A percentile compares a stretch with the other conserved stretches of the same genome.
phyloP scores from a whole-genome alignment of 2,329 filamentous ascomycete genomes.

The Fusarium tuaranense region DNA sequence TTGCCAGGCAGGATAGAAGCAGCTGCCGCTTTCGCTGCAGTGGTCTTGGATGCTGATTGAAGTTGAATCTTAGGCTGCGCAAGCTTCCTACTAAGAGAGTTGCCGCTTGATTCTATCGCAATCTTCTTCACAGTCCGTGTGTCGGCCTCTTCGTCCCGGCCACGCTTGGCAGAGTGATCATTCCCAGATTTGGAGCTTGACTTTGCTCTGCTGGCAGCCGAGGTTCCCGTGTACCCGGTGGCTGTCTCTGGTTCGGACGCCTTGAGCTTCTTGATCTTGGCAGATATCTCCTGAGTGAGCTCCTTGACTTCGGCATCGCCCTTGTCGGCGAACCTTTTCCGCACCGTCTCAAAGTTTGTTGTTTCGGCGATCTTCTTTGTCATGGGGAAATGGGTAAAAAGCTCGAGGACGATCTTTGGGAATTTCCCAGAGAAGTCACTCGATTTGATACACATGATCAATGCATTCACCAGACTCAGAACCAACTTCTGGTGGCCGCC shows the following conservation, averaged over 20 bases:
- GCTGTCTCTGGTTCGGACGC: slow-evolving; percentile 48
- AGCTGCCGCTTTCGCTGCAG: slow-evolving; percentile 46
- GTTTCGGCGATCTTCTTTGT: slow-evolving; percentile 71
- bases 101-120: slow-evolving; percentile 53
- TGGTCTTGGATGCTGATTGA: slow-evolving; percentile 45
- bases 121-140: slow-evolving; percentile 57
- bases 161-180: slow-evolving; percentile 50
- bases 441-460: slow-evolving; percentile 66
- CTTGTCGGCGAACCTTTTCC: slow-evolving; percentile 72
- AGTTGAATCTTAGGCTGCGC: slow-evolving; percentile 51
- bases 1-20: slow-evolving; percentile 62
- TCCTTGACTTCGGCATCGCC: slow-evolving; percentile 74
- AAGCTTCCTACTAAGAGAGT: slow-evolving; percentile 55
- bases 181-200: slow-evolving; percentile 46
- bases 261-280: slow-evolving; percentile 58
- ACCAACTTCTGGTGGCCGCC: slow-evolving; percentile 69
- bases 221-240: slow-evolving; percentile 55
- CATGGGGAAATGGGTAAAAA: slow-evolving; percentile 73
- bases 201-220: slow-evolving; percentile 54
- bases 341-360: slow-evolving; percentile 74
- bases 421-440: slow-evolving; percentile 65
- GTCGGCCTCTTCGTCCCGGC: slow-evolving; percentile 56
- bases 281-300: slow-evolving; percentile 68
- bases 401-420: slow-evolving; percentile 66
- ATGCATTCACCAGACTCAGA: slow-evolving; percentile 63